A percentile compares a stretch with the other conserved stretches of the same genome.
phyloP scores from a whole-genome alignment of 148 eudicot species.

The Amaranthus palmeri region DNA sequence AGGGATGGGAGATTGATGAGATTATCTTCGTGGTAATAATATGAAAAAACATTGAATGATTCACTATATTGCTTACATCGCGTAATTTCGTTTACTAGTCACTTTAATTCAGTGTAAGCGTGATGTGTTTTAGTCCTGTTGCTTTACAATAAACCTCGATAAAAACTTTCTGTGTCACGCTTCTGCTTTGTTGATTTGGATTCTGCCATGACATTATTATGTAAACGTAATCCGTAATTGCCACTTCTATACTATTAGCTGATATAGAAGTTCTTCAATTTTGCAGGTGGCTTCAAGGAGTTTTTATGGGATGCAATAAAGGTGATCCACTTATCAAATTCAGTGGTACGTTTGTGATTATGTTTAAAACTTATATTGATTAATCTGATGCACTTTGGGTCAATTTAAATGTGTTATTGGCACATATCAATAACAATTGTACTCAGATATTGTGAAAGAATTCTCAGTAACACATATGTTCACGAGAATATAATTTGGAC shows the following conservation, averaged over 20 bases:
- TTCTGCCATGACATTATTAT: background rate
- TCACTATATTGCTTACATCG: background rate
- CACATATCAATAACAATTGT: background rate
- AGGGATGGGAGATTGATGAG: no score
- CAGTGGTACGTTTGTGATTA: slow-evolving; percentile 22
- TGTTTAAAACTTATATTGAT: background rate
- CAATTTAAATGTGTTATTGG: background rate
- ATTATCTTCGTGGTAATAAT: no score
- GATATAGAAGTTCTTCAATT: background rate
- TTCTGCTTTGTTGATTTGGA: background rate
- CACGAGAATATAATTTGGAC: background rate
- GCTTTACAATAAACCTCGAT: background rate
- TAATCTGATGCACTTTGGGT: background rate
- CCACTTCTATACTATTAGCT: no score
- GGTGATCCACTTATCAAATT: slow-evolving; percentile 22
- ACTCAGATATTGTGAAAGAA: background rate
- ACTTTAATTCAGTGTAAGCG: no score
- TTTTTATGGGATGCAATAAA: slow-evolving; percentile 20
- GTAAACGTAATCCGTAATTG: background rate
- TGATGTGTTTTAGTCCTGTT: background rate
- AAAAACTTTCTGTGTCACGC: background rate
- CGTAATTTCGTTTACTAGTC: background rate
- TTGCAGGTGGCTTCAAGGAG: slow-evolving; percentile 37
- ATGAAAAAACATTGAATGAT: background rate
- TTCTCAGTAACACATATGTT: background rate